Conservation (phyloP, 2,329 filamentous ascomycete species). For the Calonectria montana region DNA sequence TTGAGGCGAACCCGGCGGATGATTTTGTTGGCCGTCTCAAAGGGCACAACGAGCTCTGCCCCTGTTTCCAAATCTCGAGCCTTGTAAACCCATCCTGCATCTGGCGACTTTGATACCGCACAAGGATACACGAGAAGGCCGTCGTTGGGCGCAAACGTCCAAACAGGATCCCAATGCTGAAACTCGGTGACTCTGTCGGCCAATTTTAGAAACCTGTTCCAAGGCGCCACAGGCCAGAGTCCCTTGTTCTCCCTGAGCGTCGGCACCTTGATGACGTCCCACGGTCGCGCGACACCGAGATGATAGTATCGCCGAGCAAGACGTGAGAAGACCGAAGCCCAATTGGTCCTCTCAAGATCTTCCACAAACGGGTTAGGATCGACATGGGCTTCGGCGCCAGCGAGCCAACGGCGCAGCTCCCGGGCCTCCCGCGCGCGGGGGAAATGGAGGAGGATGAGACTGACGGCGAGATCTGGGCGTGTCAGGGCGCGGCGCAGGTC, state of each 20-base stretch:
- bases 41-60: constrained; percentile 59
- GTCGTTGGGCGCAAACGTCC: constrained; percentile 65
- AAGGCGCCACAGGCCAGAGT: constrained; percentile 54
- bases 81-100: constrained; percentile 47
- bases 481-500: constrained; percentile 62
- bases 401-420: constrained; percentile 39
- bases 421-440: constrained; percentile 65
- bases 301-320: constrained; percentile 67
- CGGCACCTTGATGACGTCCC: constrained; percentile 40
- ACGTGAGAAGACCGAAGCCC: constrained; percentile 57
- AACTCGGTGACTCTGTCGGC: constrained; percentile 54
- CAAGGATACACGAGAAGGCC: constrained; percentile 66
- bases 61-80: constrained; percentile 63
- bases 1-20: constrained; percentile 66
- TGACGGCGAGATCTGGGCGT: constrained; percentile 57
- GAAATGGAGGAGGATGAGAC: constrained; percentile 63
- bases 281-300: constrained; percentile 60
- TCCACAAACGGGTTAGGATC: not conserved
- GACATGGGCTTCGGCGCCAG: not conserved
- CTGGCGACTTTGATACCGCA: constrained; percentile 8
- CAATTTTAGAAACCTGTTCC: constrained; percentile 57
- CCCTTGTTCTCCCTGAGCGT: constrained; percentile 33
- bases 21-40: constrained; percentile 60
- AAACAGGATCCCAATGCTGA: constrained; percentile 60
- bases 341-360: constrained; percentile 44